A percentile compares a stretch with the other conserved stretches of the same genome.
Evolutionary conservation across 495 filamentous ascomycete species (phyloP).

Genomic region (Alectoria sarmentosa): DNA sequence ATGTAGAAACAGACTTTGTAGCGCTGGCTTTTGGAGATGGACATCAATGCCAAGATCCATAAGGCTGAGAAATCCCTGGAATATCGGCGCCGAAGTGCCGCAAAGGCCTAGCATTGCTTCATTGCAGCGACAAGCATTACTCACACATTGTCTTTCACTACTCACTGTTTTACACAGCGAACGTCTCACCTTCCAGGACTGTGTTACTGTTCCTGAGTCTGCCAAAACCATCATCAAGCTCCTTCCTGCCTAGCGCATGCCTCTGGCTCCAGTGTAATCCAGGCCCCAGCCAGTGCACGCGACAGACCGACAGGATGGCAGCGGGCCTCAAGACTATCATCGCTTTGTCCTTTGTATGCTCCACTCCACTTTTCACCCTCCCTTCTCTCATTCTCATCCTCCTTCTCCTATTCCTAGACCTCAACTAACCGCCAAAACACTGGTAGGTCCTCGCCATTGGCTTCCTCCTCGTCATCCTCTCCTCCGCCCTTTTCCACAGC

Average conservation of each 20-base stretch:
- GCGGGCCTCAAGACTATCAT: conserved; percentile 98
- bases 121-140: background rate
- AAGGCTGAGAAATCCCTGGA: background rate
- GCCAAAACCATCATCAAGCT: too few species aligned
- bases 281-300: conserved; percentile 6
- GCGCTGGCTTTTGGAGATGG: too few species aligned
- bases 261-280: conserved; percentile 2
- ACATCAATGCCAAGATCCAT: background rate
- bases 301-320: conserved; percentile 55
- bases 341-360: conserved; percentile 84
- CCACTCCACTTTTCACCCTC: background rate
- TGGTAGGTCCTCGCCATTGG: conserved; percentile 85
- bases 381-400: background rate
- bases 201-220: too few species aligned
- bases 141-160: background rate
- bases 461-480: conserved; percentile 98
- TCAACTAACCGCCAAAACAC: too few species aligned
- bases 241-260: background rate
- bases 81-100: background rate
- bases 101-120: background rate
- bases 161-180: too few species aligned
- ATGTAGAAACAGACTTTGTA: background rate
- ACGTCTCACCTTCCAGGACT: too few species aligned
- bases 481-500: conserved; percentile 84
- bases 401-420: background rate